These are phyloP conservation scores for Elaeagnus macrophylla DNA, from an alignment of 306 rosid species.

Conservation along the genomic window DNA sequence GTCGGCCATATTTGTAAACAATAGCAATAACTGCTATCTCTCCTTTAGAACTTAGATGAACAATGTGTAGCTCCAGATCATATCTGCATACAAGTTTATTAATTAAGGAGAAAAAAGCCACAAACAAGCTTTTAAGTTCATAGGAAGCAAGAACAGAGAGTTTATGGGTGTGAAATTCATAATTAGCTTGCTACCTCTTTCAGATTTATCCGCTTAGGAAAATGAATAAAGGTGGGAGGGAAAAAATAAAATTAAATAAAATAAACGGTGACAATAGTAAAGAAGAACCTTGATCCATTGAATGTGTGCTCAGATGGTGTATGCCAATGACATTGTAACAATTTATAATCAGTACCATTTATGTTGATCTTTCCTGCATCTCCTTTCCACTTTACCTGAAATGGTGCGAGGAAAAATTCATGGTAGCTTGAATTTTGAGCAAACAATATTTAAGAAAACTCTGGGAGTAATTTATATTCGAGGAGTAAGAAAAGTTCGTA, in stretches of 20 bases:
- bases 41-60: conserved; percentile 38
- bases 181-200: too few relatives aligned
- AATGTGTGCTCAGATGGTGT: conserved; percentile 73
- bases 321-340: conserved; percentile 73
- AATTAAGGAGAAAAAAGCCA: neutral
- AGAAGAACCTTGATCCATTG: conserved; percentile 47
- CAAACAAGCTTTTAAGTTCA: too few relatives aligned
- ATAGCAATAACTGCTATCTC: conserved; percentile 52
- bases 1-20: conserved; percentile 44
- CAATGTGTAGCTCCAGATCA: conserved; percentile 48
- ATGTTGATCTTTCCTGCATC: conserved; percentile 53
- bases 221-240: neutral
- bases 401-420: conserved; percentile 1
- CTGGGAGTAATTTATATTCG: too few relatives aligned
- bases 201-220: too few relatives aligned
- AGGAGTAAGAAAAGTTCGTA: too few relatives aligned
- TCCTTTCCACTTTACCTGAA: conserved; percentile 52
- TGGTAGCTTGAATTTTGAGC: too few relatives aligned
- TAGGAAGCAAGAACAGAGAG: too few relatives aligned
- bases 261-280: neutral
- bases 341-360: conserved; percentile 45
- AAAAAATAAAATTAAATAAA: neutral
- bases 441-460: too few relatives aligned
- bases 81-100: conserved; percentile 28
- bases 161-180: too few relatives aligned